These are phyloP conservation scores for Pharus latifolius DNA, from an alignment of 176 grass and related monocot species.

Conservation along the genomic window DNA sequence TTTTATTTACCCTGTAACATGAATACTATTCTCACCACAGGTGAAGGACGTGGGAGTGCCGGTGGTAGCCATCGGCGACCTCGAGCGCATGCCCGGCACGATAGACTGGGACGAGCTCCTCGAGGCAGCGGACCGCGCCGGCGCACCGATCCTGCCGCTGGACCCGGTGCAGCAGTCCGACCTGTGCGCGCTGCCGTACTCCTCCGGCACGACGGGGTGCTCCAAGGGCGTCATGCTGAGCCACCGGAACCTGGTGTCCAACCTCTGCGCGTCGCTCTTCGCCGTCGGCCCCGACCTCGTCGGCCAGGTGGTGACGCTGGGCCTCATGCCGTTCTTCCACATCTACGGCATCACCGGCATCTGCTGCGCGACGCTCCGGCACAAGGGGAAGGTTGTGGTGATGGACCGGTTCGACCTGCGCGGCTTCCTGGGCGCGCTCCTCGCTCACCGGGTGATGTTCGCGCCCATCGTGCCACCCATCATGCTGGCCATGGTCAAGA, in stretches of 20 bases:
- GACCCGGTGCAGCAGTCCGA: constrained; percentile 33
- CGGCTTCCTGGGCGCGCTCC: constrained; percentile 44
- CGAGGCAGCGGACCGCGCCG: constrained; percentile 35
- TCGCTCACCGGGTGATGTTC: constrained; percentile 56
- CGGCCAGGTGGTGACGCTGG: constrained; percentile 39
- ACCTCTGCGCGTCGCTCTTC: constrained; percentile 63
- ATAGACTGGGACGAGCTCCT: constrained; percentile 72
- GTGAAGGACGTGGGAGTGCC: constrained; percentile 54
- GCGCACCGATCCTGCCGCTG: constrained; percentile 16
- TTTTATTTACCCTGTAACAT: too few relatives aligned
- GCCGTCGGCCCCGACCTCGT: constrained; percentile 12
- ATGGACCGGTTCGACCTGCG: constrained; percentile 76
- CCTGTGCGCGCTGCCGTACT: constrained; percentile 78
- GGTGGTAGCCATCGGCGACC: constrained; percentile 33
- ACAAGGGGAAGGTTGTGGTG: constrained; percentile 83
- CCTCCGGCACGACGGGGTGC: constrained; percentile 71
- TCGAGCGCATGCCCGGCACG: constrained; percentile 5
- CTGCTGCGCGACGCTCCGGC: constrained; percentile 61
- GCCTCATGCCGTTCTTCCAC: constrained; percentile 90
- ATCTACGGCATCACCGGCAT: constrained; percentile 93
- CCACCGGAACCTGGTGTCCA: constrained; percentile 84
- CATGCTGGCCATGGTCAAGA: constrained; percentile 88
- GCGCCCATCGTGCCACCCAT: constrained; percentile 67
- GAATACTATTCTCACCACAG: too few relatives aligned
- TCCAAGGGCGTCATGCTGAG: constrained; percentile 91